Conservation (phyloP, 2,329 filamentous ascomycete genomes). For the Xylariaceae sp. region DNA sequence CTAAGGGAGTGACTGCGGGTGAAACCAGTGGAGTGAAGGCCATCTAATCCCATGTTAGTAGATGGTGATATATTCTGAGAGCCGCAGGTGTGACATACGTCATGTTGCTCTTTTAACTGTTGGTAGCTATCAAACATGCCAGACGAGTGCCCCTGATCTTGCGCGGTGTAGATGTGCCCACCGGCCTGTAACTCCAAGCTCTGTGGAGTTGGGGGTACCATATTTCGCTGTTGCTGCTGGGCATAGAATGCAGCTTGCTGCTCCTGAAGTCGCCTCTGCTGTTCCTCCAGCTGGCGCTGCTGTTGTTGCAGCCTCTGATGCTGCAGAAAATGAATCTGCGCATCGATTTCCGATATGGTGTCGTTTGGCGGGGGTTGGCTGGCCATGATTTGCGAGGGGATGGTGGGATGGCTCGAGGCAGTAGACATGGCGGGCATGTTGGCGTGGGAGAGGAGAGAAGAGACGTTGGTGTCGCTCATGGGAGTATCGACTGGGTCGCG, state of each 20-base stretch:
- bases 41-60: slow-evolving; percentile 50
- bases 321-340: slow-evolving; percentile 64
- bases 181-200: slow-evolving; percentile 72
- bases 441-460: slow-evolving; percentile 36
- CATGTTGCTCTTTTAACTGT: slow-evolving; percentile 67
- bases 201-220: slow-evolving; percentile 76
- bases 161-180: slow-evolving; percentile 59
- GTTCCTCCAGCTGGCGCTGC: slow-evolving; percentile 56
- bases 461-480: slow-evolving; percentile 46
- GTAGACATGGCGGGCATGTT: slow-evolving; percentile 49
- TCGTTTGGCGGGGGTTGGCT: slow-evolving; percentile 48
- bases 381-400: slow-evolving; percentile 45
- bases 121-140: slow-evolving; percentile 66
- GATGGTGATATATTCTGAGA: slow-evolving; percentile 12
- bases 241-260: slow-evolving; percentile 51
- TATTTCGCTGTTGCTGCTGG: slow-evolving; percentile 50
- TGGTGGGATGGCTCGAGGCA: slow-evolving; percentile 42
- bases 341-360: slow-evolving; percentile 58
- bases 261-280: slow-evolving; percentile 44
- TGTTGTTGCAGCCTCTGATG: slow-evolving; percentile 62
- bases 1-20: slow-evolving; percentile 78
- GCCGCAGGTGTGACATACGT: slow-evolving; percentile 43
- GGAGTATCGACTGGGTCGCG: slow-evolving; percentile 47
- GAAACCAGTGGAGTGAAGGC: slow-evolving; percentile 79
- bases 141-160: slow-evolving; percentile 54